Evolutionary conservation across 371 early-diverging fungal genomes (phyloP).

Genomic region (Quaeritorhiza haematococci): DNA sequence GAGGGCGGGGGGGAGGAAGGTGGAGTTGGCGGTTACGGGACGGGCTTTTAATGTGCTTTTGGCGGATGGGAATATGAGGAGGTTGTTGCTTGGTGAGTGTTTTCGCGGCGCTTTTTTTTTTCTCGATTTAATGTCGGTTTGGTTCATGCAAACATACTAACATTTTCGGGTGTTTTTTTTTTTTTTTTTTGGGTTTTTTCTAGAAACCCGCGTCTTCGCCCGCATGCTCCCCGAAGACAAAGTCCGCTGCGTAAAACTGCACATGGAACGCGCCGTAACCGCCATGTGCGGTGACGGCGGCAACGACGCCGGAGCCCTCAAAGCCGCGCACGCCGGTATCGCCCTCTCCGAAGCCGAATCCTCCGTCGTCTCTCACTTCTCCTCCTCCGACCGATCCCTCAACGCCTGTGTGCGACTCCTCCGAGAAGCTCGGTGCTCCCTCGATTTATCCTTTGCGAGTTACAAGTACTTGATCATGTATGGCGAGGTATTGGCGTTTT

Average conservation of each 20-base stretch:
- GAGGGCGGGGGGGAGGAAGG: too few species aligned
- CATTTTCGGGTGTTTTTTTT: not conserved
- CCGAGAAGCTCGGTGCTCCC: slow-evolving; percentile 67
- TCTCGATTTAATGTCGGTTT: not conserved
- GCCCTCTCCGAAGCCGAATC: slow-evolving; percentile 81
- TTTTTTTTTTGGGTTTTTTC: too few species aligned
- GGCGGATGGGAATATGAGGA: slow-evolving; percentile 13
- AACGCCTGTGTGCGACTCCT: slow-evolving; percentile 67
- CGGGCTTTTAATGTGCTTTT: slow-evolving; percentile 49
- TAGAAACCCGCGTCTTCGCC: slow-evolving; percentile 32
- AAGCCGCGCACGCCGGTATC: slow-evolving; percentile 85
- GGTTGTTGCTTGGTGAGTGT: slow-evolving; percentile 18
- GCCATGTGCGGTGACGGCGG: slow-evolving; percentile 95
- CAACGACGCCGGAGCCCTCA: slow-evolving; percentile 91
- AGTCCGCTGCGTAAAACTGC: slow-evolving; percentile 55
- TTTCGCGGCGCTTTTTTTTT: not conserved
- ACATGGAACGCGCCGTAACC: slow-evolving; percentile 66
- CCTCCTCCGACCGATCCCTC: slow-evolving; percentile 61
- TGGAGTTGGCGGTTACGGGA: slow-evolving; percentile 67
- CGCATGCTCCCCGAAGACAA: slow-evolving; percentile 39
- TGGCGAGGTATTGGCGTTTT: slow-evolving; percentile 67
- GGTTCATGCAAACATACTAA: slow-evolving; percentile 9
- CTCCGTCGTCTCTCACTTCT: slow-evolving; percentile 81
- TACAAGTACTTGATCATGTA: slow-evolving; percentile 63
- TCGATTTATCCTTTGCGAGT: slow-evolving; percentile 68